Evolutionary conservation across 2,329 filamentous ascomycete genomes (phyloP).

Genomic region (Lasiodiplodia citricola): DNA sequence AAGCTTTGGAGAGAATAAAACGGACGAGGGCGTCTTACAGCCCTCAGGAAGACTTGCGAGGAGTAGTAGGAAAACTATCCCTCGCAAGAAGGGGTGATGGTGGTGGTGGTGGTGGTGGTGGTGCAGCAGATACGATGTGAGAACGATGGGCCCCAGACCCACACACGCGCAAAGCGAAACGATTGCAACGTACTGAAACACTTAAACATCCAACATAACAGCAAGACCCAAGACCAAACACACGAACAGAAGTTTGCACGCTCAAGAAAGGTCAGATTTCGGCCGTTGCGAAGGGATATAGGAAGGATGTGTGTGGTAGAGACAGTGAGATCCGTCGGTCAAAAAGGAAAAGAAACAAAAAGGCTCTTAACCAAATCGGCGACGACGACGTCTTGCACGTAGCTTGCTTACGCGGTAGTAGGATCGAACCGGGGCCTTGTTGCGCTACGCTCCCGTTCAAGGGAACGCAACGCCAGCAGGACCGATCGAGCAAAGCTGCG

Average conservation of each 20-base stretch:
- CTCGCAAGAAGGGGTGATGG: too few species aligned
- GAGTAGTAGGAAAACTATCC: not conserved
- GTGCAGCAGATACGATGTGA: not conserved
- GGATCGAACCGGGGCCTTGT: not conserved
- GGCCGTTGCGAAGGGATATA: constrained; percentile 7
- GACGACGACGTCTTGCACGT: not conserved
- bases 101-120: too few species aligned
- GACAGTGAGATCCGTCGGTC: not conserved
- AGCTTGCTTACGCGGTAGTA: not conserved
- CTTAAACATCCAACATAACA: not conserved
- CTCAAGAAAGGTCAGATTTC: not conserved
- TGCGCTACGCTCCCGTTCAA: not conserved
- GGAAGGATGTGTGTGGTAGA: not conserved
- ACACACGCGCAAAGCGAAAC: not conserved
- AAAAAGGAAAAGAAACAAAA: not conserved
- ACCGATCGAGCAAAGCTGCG: constrained; percentile 24
- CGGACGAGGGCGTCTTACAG: not conserved
- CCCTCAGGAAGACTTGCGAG: not conserved
- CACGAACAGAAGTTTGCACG: not conserved
- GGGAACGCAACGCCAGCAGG: constrained; percentile 22
- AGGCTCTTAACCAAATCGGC: not conserved
- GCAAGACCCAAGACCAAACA: not conserved
- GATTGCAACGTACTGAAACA: not conserved
- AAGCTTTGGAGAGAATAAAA: not conserved
- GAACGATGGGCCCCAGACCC: not conserved